Evolutionary conservation across 139 green algal species (phyloP).

Genomic region (Auxenochlorella pyrenoidosa): DNA sequence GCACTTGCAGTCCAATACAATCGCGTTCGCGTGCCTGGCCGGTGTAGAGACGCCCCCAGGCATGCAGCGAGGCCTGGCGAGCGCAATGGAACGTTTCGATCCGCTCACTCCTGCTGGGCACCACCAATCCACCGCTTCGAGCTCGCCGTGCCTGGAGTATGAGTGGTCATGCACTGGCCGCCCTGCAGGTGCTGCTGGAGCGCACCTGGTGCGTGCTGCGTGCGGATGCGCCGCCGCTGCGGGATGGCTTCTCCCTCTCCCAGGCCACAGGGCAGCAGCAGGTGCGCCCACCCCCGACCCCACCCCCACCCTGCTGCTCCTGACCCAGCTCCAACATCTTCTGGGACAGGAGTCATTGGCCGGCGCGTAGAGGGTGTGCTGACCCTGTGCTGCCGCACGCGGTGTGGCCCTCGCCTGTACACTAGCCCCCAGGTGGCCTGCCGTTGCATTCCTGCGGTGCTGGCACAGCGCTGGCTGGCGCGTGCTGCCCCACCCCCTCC

Average conservation of each 20-base stretch:
- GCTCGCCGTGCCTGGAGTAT: too few relatives aligned
- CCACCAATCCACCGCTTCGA: neutral
- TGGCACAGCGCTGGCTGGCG: too few relatives aligned
- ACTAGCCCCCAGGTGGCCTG: too few relatives aligned
- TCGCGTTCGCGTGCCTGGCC: too few relatives aligned
- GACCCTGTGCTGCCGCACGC: neutral
- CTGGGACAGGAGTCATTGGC: too few relatives aligned
- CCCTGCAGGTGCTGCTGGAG: slow-evolving; percentile 19
- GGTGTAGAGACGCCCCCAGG: neutral
- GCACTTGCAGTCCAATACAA: too few relatives aligned
- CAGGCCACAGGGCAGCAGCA: slow-evolving; percentile 46
- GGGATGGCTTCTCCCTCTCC: slow-evolving; percentile 47
- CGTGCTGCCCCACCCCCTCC: neutral
- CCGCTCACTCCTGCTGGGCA: neutral
- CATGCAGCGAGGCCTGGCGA: too few relatives aligned
- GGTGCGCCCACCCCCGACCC: slow-evolving; percentile 5
- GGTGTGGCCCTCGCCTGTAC: neutral
- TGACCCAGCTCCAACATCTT: neutral
- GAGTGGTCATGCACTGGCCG: neutral
- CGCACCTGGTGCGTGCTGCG: slow-evolving; percentile 39
- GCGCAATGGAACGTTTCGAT: neutral
- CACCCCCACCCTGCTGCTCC: neutral
- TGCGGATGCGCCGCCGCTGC: neutral
- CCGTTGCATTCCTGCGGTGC: neutral
- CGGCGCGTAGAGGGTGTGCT: too few relatives aligned